Evolutionary conservation across 2,329 filamentous ascomycete genomes (phyloP).

Genomic region (Neurospora crassa): DNA sequence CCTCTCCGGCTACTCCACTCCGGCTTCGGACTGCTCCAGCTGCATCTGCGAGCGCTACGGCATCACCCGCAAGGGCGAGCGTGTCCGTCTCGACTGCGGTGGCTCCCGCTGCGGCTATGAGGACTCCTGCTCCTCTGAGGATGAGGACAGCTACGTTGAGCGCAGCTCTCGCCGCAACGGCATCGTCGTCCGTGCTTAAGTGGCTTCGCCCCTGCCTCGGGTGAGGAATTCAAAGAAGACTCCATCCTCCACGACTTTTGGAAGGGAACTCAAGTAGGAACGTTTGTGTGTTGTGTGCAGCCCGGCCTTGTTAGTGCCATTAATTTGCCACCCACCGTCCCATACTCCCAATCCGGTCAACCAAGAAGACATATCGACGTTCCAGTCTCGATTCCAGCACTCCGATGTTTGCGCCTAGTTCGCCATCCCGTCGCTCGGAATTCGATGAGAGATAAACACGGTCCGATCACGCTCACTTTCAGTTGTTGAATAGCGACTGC

Average conservation of each 20-base stretch:
- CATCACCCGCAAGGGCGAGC: constrained; percentile 85
- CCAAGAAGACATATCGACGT: background rate
- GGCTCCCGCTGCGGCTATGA: constrained; percentile 78
- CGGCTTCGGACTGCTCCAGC: constrained; percentile 62
- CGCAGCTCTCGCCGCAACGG: constrained; percentile 53
- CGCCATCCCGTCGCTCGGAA: background rate
- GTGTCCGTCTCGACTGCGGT: constrained; percentile 93
- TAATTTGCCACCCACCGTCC: background rate
- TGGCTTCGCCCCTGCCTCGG: constrained; percentile 15
- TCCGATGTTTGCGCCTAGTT: background rate
- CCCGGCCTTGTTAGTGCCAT: background rate
- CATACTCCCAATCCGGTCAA: background rate
- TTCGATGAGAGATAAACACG: background rate
- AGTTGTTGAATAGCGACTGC: background rate
- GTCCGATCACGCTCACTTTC: background rate
- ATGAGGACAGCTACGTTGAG: constrained; percentile 47
- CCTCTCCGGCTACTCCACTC: constrained; percentile 69
- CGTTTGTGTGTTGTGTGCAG: constrained; percentile 1
- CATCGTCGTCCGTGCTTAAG: constrained; percentile 43
- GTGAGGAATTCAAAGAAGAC: constrained; percentile 14
- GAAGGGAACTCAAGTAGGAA: background rate
- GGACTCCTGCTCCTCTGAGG: constrained; percentile 52
- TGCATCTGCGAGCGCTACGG: constrained; percentile 96
- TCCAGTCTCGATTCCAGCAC: background rate
- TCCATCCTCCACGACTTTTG: background rate